phyloP scores from a whole-genome alignment of 2,329 filamentous ascomycete species.

The Aspergillus brasiliensis region DNA sequence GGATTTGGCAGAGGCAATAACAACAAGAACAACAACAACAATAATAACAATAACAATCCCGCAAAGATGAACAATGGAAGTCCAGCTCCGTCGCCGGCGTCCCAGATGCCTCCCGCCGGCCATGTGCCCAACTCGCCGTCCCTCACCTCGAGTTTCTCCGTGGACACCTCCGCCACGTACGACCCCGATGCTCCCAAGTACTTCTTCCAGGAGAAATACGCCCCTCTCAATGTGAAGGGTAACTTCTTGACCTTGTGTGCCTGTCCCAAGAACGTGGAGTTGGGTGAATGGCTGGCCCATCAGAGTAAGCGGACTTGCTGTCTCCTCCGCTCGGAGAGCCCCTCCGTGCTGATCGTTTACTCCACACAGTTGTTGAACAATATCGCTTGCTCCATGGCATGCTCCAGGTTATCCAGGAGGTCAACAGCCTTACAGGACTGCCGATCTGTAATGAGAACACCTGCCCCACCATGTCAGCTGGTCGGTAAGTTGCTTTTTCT shows the following conservation, averaged over 20 bases:
- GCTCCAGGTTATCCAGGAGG: constrained; percentile 83
- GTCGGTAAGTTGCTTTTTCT: constrained; percentile 65
- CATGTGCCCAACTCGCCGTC: constrained; percentile 44
- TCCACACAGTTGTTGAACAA: constrained; percentile 77
- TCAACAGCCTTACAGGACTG: constrained; percentile 71
- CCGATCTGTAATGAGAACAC: constrained; percentile 81
- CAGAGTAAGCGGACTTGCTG: constrained; percentile 65
- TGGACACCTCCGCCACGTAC: constrained; percentile 41
- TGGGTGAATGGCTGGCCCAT: constrained; percentile 94
- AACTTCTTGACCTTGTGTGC: constrained; percentile 97
- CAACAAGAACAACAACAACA: constrained; percentile 52
- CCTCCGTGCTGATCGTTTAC: neutral
- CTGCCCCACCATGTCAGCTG: constrained; percentile 93
- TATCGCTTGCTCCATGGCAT: constrained; percentile 87
- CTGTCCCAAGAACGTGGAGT: constrained; percentile 88
- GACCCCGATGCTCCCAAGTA: constrained; percentile 51
- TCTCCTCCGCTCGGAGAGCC: neutral
- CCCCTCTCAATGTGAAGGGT: constrained; percentile 88
- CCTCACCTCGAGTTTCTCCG: constrained; percentile 37
- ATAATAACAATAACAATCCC: constrained; percentile 38
- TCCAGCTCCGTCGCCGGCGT: constrained; percentile 32
- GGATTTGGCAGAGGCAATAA: constrained; percentile 52
- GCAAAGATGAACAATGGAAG: constrained; percentile 44
- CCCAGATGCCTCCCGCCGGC: constrained; percentile 32
- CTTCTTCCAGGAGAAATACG: constrained; percentile 57